Percentiles rank a stretch among this genome's conserved stretches.
These are phyloP conservation scores for Thielaviopsis musarum DNA, from an alignment of 2,329 filamentous ascomycete species.

Conservation along the genomic window DNA sequence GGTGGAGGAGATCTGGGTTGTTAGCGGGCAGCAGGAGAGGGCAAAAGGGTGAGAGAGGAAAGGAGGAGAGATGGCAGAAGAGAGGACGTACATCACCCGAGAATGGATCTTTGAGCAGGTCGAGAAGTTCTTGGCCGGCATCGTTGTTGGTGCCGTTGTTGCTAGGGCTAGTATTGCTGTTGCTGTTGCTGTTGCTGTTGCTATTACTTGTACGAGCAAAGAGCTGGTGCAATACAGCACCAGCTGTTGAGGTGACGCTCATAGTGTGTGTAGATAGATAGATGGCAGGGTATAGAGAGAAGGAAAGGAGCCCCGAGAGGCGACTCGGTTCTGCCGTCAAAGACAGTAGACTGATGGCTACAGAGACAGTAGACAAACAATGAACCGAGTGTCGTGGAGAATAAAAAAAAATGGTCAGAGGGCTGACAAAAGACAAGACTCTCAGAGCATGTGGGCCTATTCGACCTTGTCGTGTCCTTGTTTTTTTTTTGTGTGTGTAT, in stretches of 20 bases:
- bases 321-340: background rate
- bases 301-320: background rate
- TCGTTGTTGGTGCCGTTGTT: conserved; percentile 15
- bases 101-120: conserved; percentile 35
- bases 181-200: conserved; percentile 3
- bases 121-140: conserved; percentile 27
- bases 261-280: conserved; percentile 9
- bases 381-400: background rate
- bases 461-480: background rate
- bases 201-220: conserved; percentile 1
- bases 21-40: conserved; percentile 1
- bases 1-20: conserved; percentile 17
- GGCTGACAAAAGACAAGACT: background rate
- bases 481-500: background rate
- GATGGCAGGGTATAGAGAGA: conserved; percentile 4
- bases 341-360: background rate
- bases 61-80: background rate
- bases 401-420: background rate
- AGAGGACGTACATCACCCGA: conserved; percentile 25
- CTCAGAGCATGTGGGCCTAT: background rate
- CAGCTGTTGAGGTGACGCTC: background rate
- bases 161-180: too few relatives aligned
- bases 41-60: background rate
- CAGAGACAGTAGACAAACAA: background rate
- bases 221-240: conserved; percentile 1